These are phyloP conservation scores for Trichoderma koningii DNA, from an alignment of 2,329 filamentous ascomycete genomes.

Conservation along the genomic window DNA sequence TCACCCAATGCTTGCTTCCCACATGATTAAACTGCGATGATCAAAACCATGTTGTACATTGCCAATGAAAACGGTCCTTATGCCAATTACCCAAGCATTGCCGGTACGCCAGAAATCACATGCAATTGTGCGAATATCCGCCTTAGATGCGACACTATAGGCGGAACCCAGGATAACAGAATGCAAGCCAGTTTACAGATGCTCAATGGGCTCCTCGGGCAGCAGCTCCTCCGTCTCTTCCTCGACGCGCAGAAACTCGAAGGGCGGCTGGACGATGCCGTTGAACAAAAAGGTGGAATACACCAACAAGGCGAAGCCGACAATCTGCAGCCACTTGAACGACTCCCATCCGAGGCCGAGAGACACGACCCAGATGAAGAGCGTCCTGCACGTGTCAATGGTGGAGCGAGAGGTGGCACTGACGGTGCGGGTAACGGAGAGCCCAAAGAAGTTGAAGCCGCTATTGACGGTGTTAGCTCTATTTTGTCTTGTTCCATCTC, in stretches of 20 bases:
- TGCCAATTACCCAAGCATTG: background rate
- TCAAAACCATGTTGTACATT: background rate
- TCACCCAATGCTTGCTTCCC: background rate
- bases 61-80: background rate
- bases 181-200: conserved; percentile 41
- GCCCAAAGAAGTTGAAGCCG: conserved; percentile 98
- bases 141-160: background rate
- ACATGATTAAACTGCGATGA: background rate
- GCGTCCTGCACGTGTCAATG: conserved; percentile 94
- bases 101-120: conserved; percentile 13
- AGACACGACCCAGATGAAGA: conserved; percentile 98
- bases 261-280: conserved; percentile 81
- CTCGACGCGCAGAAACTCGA: conserved; percentile 64
- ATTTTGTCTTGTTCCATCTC: no score
- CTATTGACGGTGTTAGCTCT: conserved; percentile 48
- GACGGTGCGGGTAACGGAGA: conserved; percentile 86
- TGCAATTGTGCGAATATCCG: background rate
- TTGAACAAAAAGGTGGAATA: conserved; percentile 98
- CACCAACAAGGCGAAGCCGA: conserved; percentile 84
- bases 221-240: conserved; percentile 65
- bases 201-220: conserved; percentile 83
- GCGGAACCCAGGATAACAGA: background rate
- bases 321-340: conserved; percentile 95
- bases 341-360: conserved; percentile 92
- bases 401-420: conserved; percentile 92